These are phyloP conservation scores for Plantago lanceolata DNA, from an alignment of 305 asterid species.

Conservation along the genomic window DNA sequence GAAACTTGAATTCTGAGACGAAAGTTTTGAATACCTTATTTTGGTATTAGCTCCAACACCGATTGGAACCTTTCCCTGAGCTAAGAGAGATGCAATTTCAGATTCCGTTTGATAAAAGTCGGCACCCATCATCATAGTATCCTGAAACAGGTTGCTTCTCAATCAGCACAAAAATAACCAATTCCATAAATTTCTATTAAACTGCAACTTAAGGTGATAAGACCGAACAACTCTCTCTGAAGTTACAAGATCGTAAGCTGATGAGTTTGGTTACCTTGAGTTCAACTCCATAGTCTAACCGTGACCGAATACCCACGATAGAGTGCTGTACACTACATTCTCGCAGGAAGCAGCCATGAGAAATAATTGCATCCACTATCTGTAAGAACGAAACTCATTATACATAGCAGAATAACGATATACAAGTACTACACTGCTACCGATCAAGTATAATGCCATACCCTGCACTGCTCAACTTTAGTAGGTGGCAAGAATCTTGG, in stretches of 20 bases:
- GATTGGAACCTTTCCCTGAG: constrained; percentile 81
- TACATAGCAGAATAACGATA: constrained; percentile 17
- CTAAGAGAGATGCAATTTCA: constrained; percentile 72
- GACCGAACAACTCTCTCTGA: neutral
- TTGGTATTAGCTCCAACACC: constrained; percentile 83
- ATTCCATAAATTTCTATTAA: neutral
- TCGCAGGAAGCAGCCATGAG: constrained; percentile 86
- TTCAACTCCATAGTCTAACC: constrained; percentile 79
- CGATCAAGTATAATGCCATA: constrained; percentile 29
- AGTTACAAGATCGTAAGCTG: neutral
- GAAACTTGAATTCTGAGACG: neutral
- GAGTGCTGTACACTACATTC: constrained; percentile 82
- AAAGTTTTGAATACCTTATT: constrained; percentile 42
- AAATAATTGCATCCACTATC: constrained; percentile 83
- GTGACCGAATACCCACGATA: constrained; percentile 77
- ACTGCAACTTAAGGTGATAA: neutral
- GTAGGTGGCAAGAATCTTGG: constrained; percentile 94
- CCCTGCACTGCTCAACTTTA: constrained; percentile 90
- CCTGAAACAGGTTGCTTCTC: constrained; percentile 40
- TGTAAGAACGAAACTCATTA: constrained; percentile 36
- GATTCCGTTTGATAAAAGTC: constrained; percentile 88
- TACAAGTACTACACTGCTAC: constrained; percentile 19
- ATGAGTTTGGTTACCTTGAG: constrained; percentile 45
- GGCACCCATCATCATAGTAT: constrained; percentile 99
- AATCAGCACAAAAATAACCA: neutral